Conservation (phyloP, 495 filamentous ascomycete genomes). For the Neurospora sp. region DNA sequence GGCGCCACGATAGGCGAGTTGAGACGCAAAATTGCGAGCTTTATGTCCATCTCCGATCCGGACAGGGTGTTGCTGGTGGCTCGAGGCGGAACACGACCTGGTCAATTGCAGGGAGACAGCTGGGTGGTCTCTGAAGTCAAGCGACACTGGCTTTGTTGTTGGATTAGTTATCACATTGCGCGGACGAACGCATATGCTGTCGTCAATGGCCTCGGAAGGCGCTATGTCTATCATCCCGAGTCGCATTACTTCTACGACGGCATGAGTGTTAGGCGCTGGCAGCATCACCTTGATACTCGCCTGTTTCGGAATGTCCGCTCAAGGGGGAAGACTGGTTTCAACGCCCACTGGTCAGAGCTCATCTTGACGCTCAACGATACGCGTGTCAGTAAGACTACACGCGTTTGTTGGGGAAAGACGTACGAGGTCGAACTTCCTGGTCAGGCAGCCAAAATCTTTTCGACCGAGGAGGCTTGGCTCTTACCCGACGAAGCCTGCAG, state of each 20-base stretch:
- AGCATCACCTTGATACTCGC: constrained; percentile 5
- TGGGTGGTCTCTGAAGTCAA: constrained; percentile 23
- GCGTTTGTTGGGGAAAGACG: constrained; percentile 16
- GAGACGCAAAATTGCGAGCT: constrained; percentile 8
- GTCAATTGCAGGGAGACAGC: constrained; percentile 20
- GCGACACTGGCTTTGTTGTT: constrained; percentile 24
- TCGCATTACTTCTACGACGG: neutral
- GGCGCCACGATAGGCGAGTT: constrained; percentile 17
- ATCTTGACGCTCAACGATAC: constrained; percentile 10
- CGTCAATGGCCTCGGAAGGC: constrained; percentile 19
- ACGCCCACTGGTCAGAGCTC: constrained; percentile 14
- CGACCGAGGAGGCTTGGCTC: constrained; percentile 26
- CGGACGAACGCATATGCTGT: constrained; percentile 14
- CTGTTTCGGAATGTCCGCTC: constrained; percentile 12
- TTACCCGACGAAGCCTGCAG: constrained; percentile 23
- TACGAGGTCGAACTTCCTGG: constrained; percentile 24
- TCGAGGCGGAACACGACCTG: constrained; percentile 19
- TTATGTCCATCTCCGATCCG: constrained; percentile 9
- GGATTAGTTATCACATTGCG: constrained; percentile 19
- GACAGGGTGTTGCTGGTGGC: constrained; percentile 22
- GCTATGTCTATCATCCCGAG: constrained; percentile 23
- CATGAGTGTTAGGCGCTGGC: neutral
- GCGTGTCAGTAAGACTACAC: constrained; percentile 5
- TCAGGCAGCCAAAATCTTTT: constrained; percentile 19
- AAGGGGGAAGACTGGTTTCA: constrained; percentile 10